Percentiles rank a stretch among this genome's conserved stretches.
Evolutionary conservation across 179 eudicot species (phyloP).

Genomic region (Gypsophila paniculata): DNA sequence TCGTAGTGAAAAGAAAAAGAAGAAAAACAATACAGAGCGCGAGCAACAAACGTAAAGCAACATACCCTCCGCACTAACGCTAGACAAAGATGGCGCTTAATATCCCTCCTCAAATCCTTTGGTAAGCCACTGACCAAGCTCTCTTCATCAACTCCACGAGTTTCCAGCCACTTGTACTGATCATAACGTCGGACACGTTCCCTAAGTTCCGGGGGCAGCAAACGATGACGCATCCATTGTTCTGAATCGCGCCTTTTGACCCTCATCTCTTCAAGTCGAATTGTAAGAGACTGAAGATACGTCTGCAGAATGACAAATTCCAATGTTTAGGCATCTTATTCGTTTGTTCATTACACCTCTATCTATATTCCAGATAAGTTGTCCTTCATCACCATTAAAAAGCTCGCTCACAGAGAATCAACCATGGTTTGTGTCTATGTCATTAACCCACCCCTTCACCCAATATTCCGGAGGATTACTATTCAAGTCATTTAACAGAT

Average conservation of each 20-base stretch:
- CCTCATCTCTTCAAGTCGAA: slow-evolving; percentile 93
- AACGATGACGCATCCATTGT: slow-evolving; percentile 96
- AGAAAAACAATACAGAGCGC: not conserved
- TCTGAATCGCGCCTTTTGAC: slow-evolving; percentile 93
- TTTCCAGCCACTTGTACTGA: slow-evolving; percentile 90
- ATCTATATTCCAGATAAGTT: not conserved
- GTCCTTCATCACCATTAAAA: not conserved
- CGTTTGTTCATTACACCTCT: not conserved
- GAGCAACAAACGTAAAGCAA: slow-evolving; percentile 10
- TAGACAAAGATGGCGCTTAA: slow-evolving; percentile 92
- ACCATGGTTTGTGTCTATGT: not conserved
- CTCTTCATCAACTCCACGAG: slow-evolving; percentile 92
- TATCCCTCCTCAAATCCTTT: slow-evolving; percentile 85
- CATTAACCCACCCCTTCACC: not conserved
- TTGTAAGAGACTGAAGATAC: slow-evolving; percentile 84
- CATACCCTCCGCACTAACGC: slow-evolving; percentile 79
- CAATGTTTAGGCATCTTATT: too few species aligned
- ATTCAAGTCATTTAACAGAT: not conserved
- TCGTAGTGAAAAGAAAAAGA: not conserved
- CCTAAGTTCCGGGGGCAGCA: slow-evolving; percentile 74
- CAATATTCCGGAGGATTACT: not conserved
- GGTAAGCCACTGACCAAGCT: slow-evolving; percentile 71
- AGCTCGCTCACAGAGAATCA: not conserved
- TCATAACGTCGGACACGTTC: slow-evolving; percentile 91
- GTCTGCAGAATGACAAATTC: slow-evolving; percentile 48